Evolutionary conservation across 495 filamentous ascomycete species (phyloP).

Genomic region (Xanthoparmelia taractica): DNA sequence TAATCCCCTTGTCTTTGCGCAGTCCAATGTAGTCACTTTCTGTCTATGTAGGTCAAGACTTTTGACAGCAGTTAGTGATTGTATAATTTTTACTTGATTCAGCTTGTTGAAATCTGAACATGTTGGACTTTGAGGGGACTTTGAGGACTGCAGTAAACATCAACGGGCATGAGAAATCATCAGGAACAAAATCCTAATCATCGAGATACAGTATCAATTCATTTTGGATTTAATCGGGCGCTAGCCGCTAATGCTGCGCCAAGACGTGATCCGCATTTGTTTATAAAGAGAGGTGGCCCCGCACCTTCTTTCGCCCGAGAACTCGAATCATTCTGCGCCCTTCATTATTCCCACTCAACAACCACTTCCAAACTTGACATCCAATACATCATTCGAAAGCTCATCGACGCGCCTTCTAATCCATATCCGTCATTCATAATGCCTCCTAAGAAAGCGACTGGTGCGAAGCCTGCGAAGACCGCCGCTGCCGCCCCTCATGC

Average conservation of each 20-base stretch:
- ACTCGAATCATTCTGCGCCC: constrained; percentile 30
- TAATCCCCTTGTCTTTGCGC: background rate
- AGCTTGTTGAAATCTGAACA: background rate
- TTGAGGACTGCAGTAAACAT: background rate
- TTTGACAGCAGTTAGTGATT: no score
- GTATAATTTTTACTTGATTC: background rate
- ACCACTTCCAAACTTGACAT: constrained; percentile 17
- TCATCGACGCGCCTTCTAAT: constrained; percentile 24
- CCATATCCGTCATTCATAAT: constrained; percentile 31
- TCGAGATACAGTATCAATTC: background rate
- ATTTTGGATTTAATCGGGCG: constrained; percentile 9
- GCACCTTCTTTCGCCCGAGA: constrained; percentile 35
- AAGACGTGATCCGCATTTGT: constrained; percentile 14
- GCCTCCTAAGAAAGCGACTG: constrained; percentile 49
- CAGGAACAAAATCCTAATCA: constrained; percentile 11
- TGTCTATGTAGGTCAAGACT: no score
- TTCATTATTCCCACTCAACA: constrained; percentile 22
- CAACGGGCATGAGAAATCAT: background rate
- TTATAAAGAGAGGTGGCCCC: constrained; percentile 40
- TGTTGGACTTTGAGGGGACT: no score
- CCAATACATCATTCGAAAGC: constrained; percentile 24
- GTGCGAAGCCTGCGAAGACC: constrained; percentile 43
- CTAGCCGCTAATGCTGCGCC: constrained; percentile 23
- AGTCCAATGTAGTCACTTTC: background rate
- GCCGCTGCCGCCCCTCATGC: constrained; percentile 41